Evolutionary conservation across 192 early-diverging fungal species (phyloP), one percentile per base, ranked within the genome.

Genomic region (Mycoemilia scoparia): DNA sequence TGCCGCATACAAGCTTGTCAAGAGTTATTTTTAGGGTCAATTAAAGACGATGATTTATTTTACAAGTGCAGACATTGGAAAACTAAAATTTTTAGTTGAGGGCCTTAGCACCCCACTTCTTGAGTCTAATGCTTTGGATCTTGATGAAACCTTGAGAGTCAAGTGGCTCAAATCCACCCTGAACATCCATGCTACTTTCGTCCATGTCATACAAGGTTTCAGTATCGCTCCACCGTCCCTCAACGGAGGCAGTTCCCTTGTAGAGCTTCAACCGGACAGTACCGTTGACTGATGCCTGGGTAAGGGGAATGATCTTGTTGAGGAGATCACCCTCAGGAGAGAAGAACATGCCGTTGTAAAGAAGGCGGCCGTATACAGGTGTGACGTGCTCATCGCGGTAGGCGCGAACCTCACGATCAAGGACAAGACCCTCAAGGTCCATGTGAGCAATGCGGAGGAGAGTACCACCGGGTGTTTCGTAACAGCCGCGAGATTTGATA

Each of bases 401-500:
- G 23, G 79, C 74, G 56, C 93, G 87, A 16, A 95, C 76, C 60
- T 95, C 88, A 46, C 93, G 82, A 60, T 97, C 93, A 38, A 97
- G 64, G 20, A 78, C 79, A 35, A 97, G 63, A 27, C 90, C 90
- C 65, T 97, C 93, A 21, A 97, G 60, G 53, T 97, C 93, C 31
- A 87, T 75, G 66, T 97, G 90, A 2, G 88, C 88, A 29, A 79
- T 77, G 52, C 85, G 83, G 38, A 97, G 69, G 34, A 97, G 81
- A 13, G 93, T 97, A 36, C 90, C 93, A 14, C 83, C 93, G 34
- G 93, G 93, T 27, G 93, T 95, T 59, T 97, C 93, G 77, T 97
- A 97, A 68, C 93, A 97, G 52, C 92, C 90, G 24, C 90, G 87
- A 35, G 85, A 89, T 72, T 95, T 97, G 71, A 97, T 86, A 37